Evolutionary conservation across 169 alveolate species (phyloP), one percentile per base, ranked within the genome.

Genomic region (Cryptosporidium muris): DNA sequence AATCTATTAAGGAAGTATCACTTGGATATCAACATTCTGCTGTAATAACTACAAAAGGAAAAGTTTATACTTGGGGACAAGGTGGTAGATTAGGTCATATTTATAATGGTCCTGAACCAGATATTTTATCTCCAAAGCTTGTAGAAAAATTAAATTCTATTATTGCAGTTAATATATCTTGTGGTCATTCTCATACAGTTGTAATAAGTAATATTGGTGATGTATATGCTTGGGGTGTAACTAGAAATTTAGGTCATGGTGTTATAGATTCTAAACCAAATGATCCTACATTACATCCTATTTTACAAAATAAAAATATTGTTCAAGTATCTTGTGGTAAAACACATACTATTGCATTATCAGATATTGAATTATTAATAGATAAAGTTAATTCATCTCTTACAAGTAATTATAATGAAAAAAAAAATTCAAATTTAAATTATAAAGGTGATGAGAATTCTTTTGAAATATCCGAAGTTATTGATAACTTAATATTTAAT

Each of bases 21-120:
- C 63, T 89, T 1, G 92, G 92, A 4, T 25, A 74, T 12, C 90
- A 89, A 51, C 92, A 89, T 80, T 68, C 89, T 51, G 92, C 89
- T 3, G 81, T 81, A 51, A 60, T 67, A 7, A 81, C 92, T 43
- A 49, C 56, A 38, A 67, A 80, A 48, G 92, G 92, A 5, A 80
- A 81, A 53, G 81, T 82, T 5, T 89, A 37, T 60, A 89, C 90
- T 16, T 89, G 90, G 90, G 92, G 92, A 4, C 92, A 89, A 65
- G 92, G 92, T 16, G 81, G 92, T 7, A 64, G 92, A 45, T 81
- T 82, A n/a, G 80, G 92, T 25, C 89, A 47, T 65, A 45, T 80
- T 34, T 82, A 53, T 62, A 82, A 68, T 66, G 80, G 74, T 12
- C 80, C 82, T 37, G 81, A 65, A n/a, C 82, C 47, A 60, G 90